Evolutionary conservation across 176 grass and related monocot genomes (phyloP).

Genomic region (Aegilops bicornis): DNA sequence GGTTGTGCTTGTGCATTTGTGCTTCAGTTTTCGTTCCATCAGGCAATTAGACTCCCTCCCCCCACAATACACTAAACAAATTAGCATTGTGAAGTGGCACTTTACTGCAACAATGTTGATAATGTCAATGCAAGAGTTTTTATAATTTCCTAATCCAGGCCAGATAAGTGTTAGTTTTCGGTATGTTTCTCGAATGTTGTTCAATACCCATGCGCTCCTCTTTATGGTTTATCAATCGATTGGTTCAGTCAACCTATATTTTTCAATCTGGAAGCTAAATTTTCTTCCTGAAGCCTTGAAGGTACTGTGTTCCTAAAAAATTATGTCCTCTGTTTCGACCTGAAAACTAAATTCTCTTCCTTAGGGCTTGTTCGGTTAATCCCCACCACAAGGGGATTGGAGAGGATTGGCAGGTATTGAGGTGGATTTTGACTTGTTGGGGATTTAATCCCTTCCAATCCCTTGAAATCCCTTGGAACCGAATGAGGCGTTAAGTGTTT

Average conservation of each 20-base stretch:
- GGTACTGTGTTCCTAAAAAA: not conserved
- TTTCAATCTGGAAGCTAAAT: not conserved
- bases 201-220: not conserved
- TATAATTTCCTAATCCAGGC: not conserved
- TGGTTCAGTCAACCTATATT: not conserved
- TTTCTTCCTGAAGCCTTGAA: not conserved
- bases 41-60: not conserved
- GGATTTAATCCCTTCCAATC: no score
- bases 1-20: not conserved
- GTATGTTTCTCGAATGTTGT: not conserved
- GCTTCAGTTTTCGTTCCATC: not conserved
- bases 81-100: not conserved
- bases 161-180: not conserved
- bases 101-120: not conserved
- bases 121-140: not conserved
- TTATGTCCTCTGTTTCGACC: not conserved
- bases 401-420: no score
- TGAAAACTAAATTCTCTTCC: not conserved
- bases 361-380: no score
- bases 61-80: not conserved
- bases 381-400: no score
- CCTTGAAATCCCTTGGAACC: no score
- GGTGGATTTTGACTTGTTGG: no score
- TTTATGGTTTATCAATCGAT: not conserved
- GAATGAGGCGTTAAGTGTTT: not conserved